Evolutionary conservation across 306 rosid genomes (phyloP).

Genomic region (Sphenostylis stenocarpa): DNA sequence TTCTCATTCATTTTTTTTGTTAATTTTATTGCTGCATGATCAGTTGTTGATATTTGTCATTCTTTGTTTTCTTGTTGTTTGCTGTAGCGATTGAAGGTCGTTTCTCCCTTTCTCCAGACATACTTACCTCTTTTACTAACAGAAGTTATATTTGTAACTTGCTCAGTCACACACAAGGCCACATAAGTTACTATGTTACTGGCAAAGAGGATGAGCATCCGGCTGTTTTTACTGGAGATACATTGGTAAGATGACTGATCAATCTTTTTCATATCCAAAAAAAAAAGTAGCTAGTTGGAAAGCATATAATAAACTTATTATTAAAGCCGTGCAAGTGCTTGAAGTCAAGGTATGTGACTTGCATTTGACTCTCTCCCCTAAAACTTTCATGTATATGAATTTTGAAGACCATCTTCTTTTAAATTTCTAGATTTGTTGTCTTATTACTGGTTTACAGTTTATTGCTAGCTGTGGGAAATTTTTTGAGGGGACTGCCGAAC

Average conservation of each 20-base stretch:
- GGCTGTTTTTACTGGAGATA: conserved; percentile 95
- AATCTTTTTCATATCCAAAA: not conserved
- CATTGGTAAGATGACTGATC: conserved; percentile 60
- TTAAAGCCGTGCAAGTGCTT: conserved; percentile 23
- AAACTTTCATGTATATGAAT: conserved; percentile 9
- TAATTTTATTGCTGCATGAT: not conserved
- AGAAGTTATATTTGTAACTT: conserved; percentile 26
- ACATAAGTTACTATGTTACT: conserved; percentile 81
- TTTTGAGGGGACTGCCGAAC: conserved; percentile 95
- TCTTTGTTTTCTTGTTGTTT: conserved; percentile 7
- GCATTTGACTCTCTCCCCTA: not conserved
- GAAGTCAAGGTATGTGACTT: not conserved
- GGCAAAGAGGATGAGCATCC: conserved; percentile 70
- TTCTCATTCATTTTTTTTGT: not conserved
- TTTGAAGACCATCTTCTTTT: conserved; percentile 3
- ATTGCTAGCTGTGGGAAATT: conserved; percentile 87
- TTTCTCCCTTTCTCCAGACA: conserved; percentile 2
- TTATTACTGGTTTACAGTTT: conserved; percentile 51
- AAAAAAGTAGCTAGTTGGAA: not conserved
- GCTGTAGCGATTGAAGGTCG: conserved; percentile 2
- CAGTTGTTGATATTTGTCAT: conserved; percentile 10
- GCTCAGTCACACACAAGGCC: conserved; percentile 92
- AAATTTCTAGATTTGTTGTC: conserved; percentile 23
- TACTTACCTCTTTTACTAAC: conserved; percentile 22
- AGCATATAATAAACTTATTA: conserved; percentile 9